Base-by-base conservation (phyloP, 1,284 basidiomycete genomes). In the Ustilago hordei region DNA sequence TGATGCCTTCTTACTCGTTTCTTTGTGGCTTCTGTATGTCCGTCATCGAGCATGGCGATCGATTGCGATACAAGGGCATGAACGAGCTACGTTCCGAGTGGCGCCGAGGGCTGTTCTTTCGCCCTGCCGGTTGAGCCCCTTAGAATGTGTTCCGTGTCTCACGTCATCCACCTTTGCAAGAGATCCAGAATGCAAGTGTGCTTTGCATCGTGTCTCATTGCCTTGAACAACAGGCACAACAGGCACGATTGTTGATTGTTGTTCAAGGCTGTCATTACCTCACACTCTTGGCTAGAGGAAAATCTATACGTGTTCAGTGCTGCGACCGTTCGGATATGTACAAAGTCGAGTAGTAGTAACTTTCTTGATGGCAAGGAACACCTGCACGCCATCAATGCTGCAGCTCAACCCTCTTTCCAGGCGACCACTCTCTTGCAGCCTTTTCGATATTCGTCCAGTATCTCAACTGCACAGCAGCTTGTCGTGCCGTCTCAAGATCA, bases 391-490 rank as follows among this genome's bases (percentile, higher is more conserved):
- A 2, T 79, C 65, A 84, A 55, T 83, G 80, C 52, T 80, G 70
- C 55, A 82, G 15, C 53, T 84, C 82, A 54, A 84, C 75, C 17
- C 78, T 59, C 55, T 79, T 73, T n/a, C 81, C 81, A 7, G 79
- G 81, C 48, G 73, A 73, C 83, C 84, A 84, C 55, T 85, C 84
- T 19, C 78, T 67, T 4, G 81, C 76, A 3, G 84, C 83, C 60
- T 83, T 80, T 6, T 82, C 82, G 53, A 85, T 85, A 56, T 85
- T 85, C 34, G 69, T 79, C 84, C 84, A 85, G 57, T 85, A 85
- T 3, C 84, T 75, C 64, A 85, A 64, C 62, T 83, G 71, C 35
- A 84, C 69, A 0, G 81, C 74, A 2, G 79, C 75, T 54, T 75
- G 41, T 12, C 70, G 60, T 1, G 82, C 78, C 17, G 59, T 64